Base-by-base conservation (phyloP, 345 rosid species). In the Citrus australasica region DNA sequence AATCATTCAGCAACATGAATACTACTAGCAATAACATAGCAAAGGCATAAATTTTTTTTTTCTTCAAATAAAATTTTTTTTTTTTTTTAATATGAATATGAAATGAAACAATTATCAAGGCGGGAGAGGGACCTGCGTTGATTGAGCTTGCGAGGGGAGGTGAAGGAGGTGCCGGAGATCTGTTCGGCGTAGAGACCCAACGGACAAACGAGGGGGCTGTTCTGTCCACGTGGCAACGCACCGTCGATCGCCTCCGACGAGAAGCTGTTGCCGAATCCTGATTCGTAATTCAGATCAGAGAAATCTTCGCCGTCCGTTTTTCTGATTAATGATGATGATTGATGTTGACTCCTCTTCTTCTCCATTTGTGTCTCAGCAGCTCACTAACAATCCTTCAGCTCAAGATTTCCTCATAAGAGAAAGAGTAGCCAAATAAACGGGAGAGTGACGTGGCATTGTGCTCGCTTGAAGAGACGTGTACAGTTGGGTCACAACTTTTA, bases 111-210 rank as follows among this genome's bases (percentile, higher is more conserved):
- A 13, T 11, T 46, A 11, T 46, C 19, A 53, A 67, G 8, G 14
- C 1, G 10, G 1, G 13, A 6, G 16, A 4, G 7, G 8, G 17
- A 91, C 98, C 95, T 95, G 85, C 96, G 92, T 21, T 79, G 94
- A 75, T 91, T 95, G 73, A 88, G 90, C 78, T 83, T 87, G 76
- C 98, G 95, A 78, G 98, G 98, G 6, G 97, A 87, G 71, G 99
- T 95, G 88, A 95, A 95, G 67, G 99, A 91, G 58, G 99, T 86
- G 66, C 99, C 99, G 58, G 99, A 95, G 79, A 95, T 87, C 89
- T 95, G 99, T 85, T 95, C 98, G 66, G 99, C 97, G 80, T 93
- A 95, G n/a, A 95, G 98, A 58, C 98, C 95, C 78, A 67, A 82
- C 9, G 98, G 98, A 79, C 98, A 95, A 21, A 87, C 8, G 35